Conservation (phyloP, 352 stramenopile species). For the Phytophthora brassicae region DNA sequence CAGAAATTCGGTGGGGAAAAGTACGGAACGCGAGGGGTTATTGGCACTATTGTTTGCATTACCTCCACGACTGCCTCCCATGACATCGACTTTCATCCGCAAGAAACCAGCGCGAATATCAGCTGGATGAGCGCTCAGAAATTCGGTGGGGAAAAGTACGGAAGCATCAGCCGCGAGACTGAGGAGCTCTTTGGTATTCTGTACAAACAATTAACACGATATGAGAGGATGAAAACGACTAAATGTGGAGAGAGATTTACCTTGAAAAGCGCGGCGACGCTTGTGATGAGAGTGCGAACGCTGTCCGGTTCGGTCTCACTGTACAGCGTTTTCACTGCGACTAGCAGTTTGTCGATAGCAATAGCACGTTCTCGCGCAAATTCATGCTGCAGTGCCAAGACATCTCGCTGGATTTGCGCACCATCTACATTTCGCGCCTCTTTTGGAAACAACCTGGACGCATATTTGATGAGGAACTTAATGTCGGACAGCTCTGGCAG, state of each 20-base stretch:
- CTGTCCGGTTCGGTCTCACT: conserved; percentile 76
- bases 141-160: conserved; percentile 76
- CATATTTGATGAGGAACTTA: conserved; percentile 83
- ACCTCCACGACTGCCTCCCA: conserved; percentile 26
- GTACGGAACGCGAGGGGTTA: conserved; percentile 2
- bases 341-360: conserved; percentile 71
- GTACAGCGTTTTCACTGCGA: conserved; percentile 66
- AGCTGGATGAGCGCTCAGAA: conserved; percentile 65
- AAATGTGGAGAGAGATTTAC: conserved; percentile 19
- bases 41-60: conserved; percentile 1
- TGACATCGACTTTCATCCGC: conserved; percentile 48
- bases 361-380: conserved; percentile 57
- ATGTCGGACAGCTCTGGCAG: conserved; percentile 71
- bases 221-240: neutral
- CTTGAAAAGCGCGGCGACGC: conserved; percentile 77
- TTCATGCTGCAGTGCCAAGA: conserved; percentile 70
- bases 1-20: conserved; percentile 85
- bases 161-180: conserved; percentile 79
- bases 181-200: conserved; percentile 85
- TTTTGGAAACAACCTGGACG: conserved; percentile 64
- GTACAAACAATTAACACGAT: neutral
- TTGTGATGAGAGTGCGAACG: conserved; percentile 51
- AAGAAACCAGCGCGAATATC: conserved; percentile 66
- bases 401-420: conserved; percentile 43
- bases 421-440: conserved; percentile 71